Percentiles rank a stretch among this genome's conserved stretches.
Evolutionary conservation across 2,329 filamentous ascomycete species (phyloP).

Genomic region (Whalleya microplaca): DNA sequence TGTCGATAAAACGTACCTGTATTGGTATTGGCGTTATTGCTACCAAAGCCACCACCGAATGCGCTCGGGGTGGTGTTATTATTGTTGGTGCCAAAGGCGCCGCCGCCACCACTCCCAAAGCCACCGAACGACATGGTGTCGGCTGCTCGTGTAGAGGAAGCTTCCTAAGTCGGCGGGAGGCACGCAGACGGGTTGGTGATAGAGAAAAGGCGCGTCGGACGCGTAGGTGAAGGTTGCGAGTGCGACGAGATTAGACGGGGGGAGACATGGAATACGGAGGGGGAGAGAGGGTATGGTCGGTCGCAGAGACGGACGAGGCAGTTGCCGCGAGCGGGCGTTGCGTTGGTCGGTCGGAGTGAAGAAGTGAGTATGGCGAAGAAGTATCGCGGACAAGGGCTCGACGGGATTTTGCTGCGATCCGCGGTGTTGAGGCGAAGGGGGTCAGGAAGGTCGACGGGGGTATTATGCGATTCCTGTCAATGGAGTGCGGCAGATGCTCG

Average conservation of each 20-base stretch:
- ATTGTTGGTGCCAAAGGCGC: conserved; percentile 60
- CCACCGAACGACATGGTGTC: conserved; percentile 59
- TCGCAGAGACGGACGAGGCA: conserved; percentile 4
- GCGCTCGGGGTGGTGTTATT: conserved; percentile 49
- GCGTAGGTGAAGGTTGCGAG: conserved; percentile 30
- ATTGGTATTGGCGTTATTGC: conserved; percentile 45
- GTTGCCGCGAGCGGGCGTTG: conserved; percentile 1
- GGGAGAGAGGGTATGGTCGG: conserved; percentile 9
- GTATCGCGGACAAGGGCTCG: conserved; percentile 1
- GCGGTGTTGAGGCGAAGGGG: conserved; percentile 6
- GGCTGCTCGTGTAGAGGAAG: conserved; percentile 17
- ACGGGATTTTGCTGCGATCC: conserved; percentile 23
- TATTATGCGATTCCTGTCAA: not conserved
- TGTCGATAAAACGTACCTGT: conserved; percentile 54
- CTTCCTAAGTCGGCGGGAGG: conserved; percentile 13
- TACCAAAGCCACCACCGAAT: conserved; percentile 65
- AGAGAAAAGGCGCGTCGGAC: conserved; percentile 36
- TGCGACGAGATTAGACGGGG: conserved; percentile 24
- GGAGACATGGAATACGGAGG: conserved; percentile 35
- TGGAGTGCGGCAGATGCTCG: not conserved
- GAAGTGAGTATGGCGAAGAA: too few relatives aligned
- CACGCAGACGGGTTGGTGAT: conserved; percentile 21
- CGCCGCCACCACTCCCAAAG: conserved; percentile 52
- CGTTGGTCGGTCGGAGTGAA: too few relatives aligned
- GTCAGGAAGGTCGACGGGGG: too few relatives aligned